Evolutionary conservation across 208 protist species (phyloP), one percentile per base, ranked within the genome.

Genomic region (Chromosphaera perkinsii): DNA sequence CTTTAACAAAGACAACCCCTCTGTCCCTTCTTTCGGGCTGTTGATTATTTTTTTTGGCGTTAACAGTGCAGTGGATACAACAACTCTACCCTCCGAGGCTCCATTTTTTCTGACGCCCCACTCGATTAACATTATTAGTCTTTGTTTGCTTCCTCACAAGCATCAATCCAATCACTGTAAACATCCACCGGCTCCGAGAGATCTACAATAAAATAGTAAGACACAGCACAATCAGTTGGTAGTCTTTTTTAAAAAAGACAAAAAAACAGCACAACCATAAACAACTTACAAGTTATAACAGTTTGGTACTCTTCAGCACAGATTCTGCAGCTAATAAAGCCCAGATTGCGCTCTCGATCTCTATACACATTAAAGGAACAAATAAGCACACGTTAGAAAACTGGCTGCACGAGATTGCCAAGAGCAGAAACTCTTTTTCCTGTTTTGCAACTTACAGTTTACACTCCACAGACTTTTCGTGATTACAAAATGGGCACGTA

Each of bases 401-500:
- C 49, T n/a, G n/a, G n/a, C n/a, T n/a, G n/a, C n/a, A n/a, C n/a
- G n/a, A n/a, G n/a, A n/a, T n/a, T n/a, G n/a, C n/a, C n/a, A n/a
- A n/a, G n/a, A n/a, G n/a, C n/a, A n/a, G n/a, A n/a, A n/a, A n/a
- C n/a, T 45, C 17, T 45, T 45, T 45, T 45, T 45, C 40, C 17
- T 45, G 9, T 45, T 45, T 45, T 45, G 9, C 40, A 22, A 71
- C 66, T 51, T 62, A 71, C 66, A 71, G 22, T 17, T 22, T 62
- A 9, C 60, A 35, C 5, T 71, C 66, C 3, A 63, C 54, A 39
- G 54, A 63, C 35, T 62, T 59, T 29, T 71, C 66, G 54, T 71
- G 66, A 40, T 71, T 71, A 54, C 66, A 71, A 26, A 71, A 71
- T 2, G 51, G 66, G 54, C 66, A 71, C 1, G 66, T 52, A 29